A percentile compares a stretch with the other conserved stretches of the same genome.
phyloP scores from a whole-genome alignment of 345 rosid genomes.

The Citrus sp. region DNA sequence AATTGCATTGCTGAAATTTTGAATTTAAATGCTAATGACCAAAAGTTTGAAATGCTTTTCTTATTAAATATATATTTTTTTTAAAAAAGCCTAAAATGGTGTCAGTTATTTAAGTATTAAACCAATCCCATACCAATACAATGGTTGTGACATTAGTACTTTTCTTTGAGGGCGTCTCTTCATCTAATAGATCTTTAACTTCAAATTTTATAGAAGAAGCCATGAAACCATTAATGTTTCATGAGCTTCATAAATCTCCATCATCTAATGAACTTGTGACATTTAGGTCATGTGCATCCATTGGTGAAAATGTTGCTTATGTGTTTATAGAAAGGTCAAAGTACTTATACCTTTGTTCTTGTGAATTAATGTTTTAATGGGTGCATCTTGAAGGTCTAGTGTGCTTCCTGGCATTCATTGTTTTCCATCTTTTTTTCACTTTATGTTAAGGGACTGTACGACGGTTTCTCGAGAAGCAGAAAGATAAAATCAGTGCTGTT shows the following conservation, averaged over 20 bases:
- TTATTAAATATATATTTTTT: neutral
- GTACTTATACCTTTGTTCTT: neutral
- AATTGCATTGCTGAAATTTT: neutral
- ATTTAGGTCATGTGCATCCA: neutral
- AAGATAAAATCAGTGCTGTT: constrained; percentile 76
- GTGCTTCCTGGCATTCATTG: neutral
- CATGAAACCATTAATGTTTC: neutral
- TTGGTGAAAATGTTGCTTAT: neutral
- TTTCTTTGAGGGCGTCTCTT: neutral
- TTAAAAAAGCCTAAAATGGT: neutral
- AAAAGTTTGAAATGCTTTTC: neutral
- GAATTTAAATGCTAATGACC: neutral
- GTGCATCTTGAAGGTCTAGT: constrained; percentile 6
- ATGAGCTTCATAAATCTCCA: neutral
- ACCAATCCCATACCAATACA: neutral
- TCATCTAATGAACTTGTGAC: neutral
- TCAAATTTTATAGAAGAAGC: neutral
- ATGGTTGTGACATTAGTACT: neutral
- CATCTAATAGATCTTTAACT: neutral
- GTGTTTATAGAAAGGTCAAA: neutral
- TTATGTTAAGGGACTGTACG: constrained; percentile 77
- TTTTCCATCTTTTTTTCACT: constrained; percentile 17
- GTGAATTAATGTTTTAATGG: constrained; percentile 1
- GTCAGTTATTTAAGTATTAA: neutral
- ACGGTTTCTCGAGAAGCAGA: constrained; percentile 91